These are phyloP conservation scores for Aspergillus aculeatinus DNA, from an alignment of 2,329 filamentous ascomycete genomes.

Conservation along the genomic window DNA sequence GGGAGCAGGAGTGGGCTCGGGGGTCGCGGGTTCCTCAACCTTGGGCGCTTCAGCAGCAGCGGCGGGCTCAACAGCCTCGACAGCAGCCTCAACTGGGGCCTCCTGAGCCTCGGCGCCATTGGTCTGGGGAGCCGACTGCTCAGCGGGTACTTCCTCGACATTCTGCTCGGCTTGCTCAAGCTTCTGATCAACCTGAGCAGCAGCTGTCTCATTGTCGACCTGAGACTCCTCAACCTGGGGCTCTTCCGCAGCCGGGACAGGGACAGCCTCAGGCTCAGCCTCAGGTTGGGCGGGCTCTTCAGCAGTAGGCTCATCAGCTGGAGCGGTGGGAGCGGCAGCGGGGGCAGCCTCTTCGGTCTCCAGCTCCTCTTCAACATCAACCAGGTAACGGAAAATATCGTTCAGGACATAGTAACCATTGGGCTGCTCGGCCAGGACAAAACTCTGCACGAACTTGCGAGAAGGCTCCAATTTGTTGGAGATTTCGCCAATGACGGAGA, in stretches of 20 bases:
- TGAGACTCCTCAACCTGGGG: conserved; percentile 23
- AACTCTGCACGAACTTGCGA: conserved; percentile 97
- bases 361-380: conserved; percentile 68
- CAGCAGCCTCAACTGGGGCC: conserved; percentile 15
- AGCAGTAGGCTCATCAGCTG: conserved; percentile 42
- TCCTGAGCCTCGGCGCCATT: conserved; percentile 30
- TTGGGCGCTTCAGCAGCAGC: conserved; percentile 44
- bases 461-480: conserved; percentile 89
- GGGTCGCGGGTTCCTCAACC: conserved; percentile 65
- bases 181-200: conserved; percentile 68
- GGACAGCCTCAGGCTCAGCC: conserved; percentile 34
- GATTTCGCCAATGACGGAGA: conserved; percentile 97
- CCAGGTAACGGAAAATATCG: conserved; percentile 93
- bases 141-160: conserved; percentile 38
- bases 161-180: conserved; percentile 63
- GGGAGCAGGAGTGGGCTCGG: conserved; percentile 57
- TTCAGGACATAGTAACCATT: conserved; percentile 98
- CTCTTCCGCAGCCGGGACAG: conserved; percentile 28
- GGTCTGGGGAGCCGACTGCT: conserved; percentile 37
- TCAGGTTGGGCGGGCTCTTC: conserved; percentile 48
- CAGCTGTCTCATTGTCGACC: conserved; percentile 46
- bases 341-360: conserved; percentile 43
- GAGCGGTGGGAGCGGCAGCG: conserved; percentile 43
- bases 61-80: conserved; percentile 35
- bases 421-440: conserved; percentile 91